Evolutionary conservation across 257 asterid genomes (phyloP), one percentile per base, ranked within the genome.

Genomic region (Solanum ahanhuiri): DNA sequence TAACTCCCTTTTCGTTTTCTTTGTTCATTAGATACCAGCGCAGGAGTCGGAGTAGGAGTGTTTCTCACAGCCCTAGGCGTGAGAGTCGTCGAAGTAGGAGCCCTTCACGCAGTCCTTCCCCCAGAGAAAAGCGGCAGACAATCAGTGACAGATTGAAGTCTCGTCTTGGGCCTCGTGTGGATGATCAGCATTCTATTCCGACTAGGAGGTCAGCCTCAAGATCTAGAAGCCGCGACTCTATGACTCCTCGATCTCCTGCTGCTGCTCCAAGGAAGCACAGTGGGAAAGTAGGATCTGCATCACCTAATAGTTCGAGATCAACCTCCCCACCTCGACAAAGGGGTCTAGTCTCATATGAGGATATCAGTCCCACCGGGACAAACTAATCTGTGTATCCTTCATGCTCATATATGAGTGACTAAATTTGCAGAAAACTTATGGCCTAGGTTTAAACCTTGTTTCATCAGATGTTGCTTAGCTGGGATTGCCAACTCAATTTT

Each of bases 261-360:
- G 90, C 85, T 77, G 88, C 87, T 87, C 85, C 90, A 31, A 91
- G 89, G 89, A 92, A 89, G 93, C 93, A 83, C 28, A 51, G 88
- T 1, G 87, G 70, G 60, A 93, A 88, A 83, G 86, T 11, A 51
- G 86, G 89, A 63, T 60, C 93, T 37, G 83, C 89, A 60, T 86
- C 93, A 7, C 88, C 90, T 63, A 83, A 85, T 69, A 90, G 88
- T 63, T 93, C 97, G 54, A 86, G 88, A 17, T 91, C 98, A 86
- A 93, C 93, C 92, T 94, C 96, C 45, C 88, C 95, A 18, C 89
- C 64, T 57, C 94, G 90, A 70, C 93, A 73, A 75, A 91, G 97
- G 75, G 98, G 97, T 57, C 88, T 95, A 83, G 99, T 96, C 71
- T 95, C 98, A 0, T 96, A 96, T 54, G 98, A 89, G 9, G 99